Percentiles rank a stretch among this genome's conserved stretches.
Evolutionary conservation across 2,329 filamentous ascomycete genomes (phyloP).

Genomic region (Sporothrix globosa): DNA sequence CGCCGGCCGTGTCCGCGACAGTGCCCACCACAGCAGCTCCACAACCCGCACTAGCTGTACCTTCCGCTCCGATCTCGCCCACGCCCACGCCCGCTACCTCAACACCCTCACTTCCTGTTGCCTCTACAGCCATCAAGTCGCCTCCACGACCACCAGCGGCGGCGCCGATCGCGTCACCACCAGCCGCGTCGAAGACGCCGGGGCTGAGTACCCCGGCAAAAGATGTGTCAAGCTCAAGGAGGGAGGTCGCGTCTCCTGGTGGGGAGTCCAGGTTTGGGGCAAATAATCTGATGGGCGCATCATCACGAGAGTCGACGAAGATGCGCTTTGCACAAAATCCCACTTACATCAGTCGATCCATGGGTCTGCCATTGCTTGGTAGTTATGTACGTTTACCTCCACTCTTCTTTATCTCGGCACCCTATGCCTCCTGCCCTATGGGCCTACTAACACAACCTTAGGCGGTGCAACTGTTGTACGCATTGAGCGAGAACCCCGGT

Average conservation of each 20-base stretch:
- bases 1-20: background rate
- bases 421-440: background rate
- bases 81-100: background rate
- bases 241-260: conserved; percentile 20
- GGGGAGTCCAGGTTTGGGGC: background rate
- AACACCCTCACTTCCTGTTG: conserved; percentile 18
- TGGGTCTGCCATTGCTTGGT: conserved; percentile 45
- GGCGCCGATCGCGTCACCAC: background rate
- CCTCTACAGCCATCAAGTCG: background rate
- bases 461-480: conserved; percentile 47
- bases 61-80: background rate
- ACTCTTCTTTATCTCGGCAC: background rate
- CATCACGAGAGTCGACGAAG: conserved; percentile 40
- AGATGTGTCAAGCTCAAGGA: conserved; percentile 12
- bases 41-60: background rate
- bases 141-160: background rate
- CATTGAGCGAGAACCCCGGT: conserved; percentile 44
- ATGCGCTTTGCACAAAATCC: conserved; percentile 45
- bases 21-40: background rate
- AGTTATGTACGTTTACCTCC: conserved; percentile 39
- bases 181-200: background rate
- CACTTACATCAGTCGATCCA: conserved; percentile 44
- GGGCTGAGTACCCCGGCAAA: background rate
- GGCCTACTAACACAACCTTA: conserved; percentile 26
- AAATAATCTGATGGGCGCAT: conserved; percentile 29